phyloP scores from a whole-genome alignment of 148 eudicot species.

The Mesembryanthemum crystallinum region DNA sequence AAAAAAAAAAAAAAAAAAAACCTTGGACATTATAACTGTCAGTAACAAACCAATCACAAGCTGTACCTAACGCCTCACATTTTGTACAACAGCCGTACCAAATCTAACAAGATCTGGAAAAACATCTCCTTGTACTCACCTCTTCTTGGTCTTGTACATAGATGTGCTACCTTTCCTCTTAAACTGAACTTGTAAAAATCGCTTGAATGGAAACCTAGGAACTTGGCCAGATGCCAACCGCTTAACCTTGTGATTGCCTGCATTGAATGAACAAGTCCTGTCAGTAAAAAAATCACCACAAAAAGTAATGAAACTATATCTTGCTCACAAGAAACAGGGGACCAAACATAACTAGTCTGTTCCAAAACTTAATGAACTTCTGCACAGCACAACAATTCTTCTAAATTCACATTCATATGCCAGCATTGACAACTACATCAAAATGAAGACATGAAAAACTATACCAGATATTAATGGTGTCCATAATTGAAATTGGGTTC shows the following conservation, averaged over 20 bases:
- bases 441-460: background rate
- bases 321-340: conserved; percentile 7
- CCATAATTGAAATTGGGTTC: background rate
- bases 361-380: background rate
- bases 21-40: background rate
- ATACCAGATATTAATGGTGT: background rate
- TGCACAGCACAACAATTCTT: background rate
- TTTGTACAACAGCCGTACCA: background rate
- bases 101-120: conserved; percentile 5
- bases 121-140: conserved; percentile 23
- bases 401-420: background rate
- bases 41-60: background rate
- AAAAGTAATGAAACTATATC: background rate
- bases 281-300: conserved; percentile 5
- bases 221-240: conserved; percentile 21
- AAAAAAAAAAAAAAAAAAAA: too few species aligned
- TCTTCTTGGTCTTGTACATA: conserved; percentile 34
- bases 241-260: conserved; percentile 46
- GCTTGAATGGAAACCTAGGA: conserved; percentile 57
- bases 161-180: conserved; percentile 46
- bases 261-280: conserved; percentile 10
- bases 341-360: background rate
- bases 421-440: background rate
- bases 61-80: conserved; percentile 12
- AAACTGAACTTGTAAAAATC: conserved; percentile 39